phyloP scores from a whole-genome alignment of 2,329 filamentous ascomycete genomes.

The Raffaelea ambrosiae region DNA sequence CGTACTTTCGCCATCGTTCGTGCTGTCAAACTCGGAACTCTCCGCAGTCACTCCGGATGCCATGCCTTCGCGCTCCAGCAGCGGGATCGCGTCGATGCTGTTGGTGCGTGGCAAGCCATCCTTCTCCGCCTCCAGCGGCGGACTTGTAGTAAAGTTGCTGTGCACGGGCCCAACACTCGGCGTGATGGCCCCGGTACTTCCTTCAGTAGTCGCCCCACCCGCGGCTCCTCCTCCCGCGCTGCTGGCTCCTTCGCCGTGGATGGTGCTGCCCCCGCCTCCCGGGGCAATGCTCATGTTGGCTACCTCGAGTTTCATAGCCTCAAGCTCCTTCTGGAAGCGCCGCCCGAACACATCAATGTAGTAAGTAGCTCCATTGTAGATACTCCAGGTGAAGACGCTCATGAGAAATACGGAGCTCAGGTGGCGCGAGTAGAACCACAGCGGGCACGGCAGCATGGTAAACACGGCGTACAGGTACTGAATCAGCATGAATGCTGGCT shows the following conservation, averaged over 20 bases:
- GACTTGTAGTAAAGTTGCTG: constrained; percentile 8
- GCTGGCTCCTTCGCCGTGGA: constrained; percentile 23
- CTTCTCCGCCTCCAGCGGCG: constrained; percentile 12
- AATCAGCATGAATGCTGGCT: constrained; percentile 89
- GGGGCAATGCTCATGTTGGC: constrained; percentile 46
- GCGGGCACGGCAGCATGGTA: constrained; percentile 87
- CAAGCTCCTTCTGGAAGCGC: constrained; percentile 91
- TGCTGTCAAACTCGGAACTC: not conserved
- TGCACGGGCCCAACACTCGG: constrained; percentile 6
- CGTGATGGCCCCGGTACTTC: constrained; percentile 26
- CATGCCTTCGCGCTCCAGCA: constrained; percentile 42
- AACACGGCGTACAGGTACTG: constrained; percentile 85
- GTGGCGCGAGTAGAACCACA: constrained; percentile 90
- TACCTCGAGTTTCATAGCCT: constrained; percentile 81
- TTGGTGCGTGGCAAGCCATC: constrained; percentile 13
- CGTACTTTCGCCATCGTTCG: not conserved
- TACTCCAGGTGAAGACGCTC: constrained; percentile 83
- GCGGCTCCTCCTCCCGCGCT: not conserved
- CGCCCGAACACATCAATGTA: constrained; percentile 98
- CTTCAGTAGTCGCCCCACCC: not conserved
- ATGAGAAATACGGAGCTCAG: constrained; percentile 70
- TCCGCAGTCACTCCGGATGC: not conserved
- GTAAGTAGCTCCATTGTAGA: constrained; percentile 94
- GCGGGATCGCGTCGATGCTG: constrained; percentile 47
- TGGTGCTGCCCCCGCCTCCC: constrained; percentile 28